Evolutionary conservation across 257 asterid species (phyloP).

Genomic region (Voacanga thouarsii): DNA sequence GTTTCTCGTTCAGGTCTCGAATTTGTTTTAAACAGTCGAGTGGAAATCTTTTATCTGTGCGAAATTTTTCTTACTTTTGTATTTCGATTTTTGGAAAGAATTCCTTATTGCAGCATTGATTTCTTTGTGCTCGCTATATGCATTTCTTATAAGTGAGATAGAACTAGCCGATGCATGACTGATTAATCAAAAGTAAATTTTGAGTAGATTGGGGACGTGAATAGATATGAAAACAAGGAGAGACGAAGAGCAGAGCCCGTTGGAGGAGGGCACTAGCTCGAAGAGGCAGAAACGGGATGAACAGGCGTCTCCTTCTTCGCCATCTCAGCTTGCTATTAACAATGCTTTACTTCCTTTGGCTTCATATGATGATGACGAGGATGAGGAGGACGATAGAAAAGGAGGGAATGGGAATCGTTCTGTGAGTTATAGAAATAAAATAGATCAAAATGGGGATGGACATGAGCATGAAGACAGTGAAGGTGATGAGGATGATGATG

Average conservation of each 20-base stretch:
- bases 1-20: neutral
- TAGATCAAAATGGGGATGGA: slow-evolving; percentile 30
- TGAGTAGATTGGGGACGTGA: neutral
- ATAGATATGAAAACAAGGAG: neutral
- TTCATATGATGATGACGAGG: slow-evolving; percentile 68
- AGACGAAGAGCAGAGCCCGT: slow-evolving; percentile 10
- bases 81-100: too few species aligned
- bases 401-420: slow-evolving; percentile 20
- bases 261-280: slow-evolving; percentile 34
- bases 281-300: slow-evolving; percentile 57
- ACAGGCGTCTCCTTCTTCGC: slow-evolving; percentile 25
- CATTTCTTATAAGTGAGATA: neutral
- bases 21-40: neutral
- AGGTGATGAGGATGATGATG: slow-evolving; percentile 34
- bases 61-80: neutral
- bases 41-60: neutral
- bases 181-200: neutral
- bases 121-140: too few species aligned
- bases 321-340: slow-evolving; percentile 39
- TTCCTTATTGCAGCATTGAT: too few species aligned
- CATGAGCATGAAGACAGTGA: slow-evolving; percentile 14
- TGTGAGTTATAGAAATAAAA: slow-evolving; percentile 17
- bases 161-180: neutral
- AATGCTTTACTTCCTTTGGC: slow-evolving; percentile 80
- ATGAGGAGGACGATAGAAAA: slow-evolving; percentile 48